Evolutionary conservation across 768 basidiomycete species (phyloP).

Genomic region (Tylopilus intermedius): DNA sequence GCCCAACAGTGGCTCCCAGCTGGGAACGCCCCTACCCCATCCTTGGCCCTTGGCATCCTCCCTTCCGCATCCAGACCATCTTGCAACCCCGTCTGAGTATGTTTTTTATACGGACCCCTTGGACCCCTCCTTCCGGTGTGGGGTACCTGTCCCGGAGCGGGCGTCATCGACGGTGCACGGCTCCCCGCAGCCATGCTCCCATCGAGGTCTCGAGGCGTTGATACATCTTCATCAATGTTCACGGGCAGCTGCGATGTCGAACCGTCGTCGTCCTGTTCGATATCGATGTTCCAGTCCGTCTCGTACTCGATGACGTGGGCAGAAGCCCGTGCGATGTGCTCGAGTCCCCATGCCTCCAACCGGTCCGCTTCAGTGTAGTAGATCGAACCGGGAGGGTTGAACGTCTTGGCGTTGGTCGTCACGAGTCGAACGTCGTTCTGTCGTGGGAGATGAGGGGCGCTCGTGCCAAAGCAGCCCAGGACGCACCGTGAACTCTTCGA

Average conservation of each 20-base stretch:
- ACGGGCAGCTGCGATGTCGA: conserved; percentile 20
- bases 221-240: conserved; percentile 35
- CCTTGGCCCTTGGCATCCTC: conserved; percentile 69
- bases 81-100: conserved; percentile 34
- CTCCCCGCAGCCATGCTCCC: conserved; percentile 40
- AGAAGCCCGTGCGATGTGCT: conserved; percentile 68
- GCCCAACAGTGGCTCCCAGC: conserved; percentile 61
- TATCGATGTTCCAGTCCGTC: conserved; percentile 79
- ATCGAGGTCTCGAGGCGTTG: conserved; percentile 46
- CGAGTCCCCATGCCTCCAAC: conserved; percentile 64
- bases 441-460: background rate
- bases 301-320: conserved; percentile 76
- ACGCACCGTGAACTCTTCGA: conserved; percentile 76
- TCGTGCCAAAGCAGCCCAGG: background rate
- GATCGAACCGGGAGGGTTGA: conserved; percentile 71
- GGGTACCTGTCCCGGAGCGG: conserved; percentile 24
- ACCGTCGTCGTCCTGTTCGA: conserved; percentile 56
- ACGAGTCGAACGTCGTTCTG: conserved; percentile 72
- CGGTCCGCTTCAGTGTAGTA: conserved; percentile 71
- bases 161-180: conserved; percentile 40
- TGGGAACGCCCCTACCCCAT: conserved; percentile 71
- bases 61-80: conserved; percentile 65
- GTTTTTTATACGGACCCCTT: conserved; percentile 53
- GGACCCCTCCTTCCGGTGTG: conserved; percentile 37
- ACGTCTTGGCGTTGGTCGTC: conserved; percentile 66